Base-by-base conservation (phyloP, 2,329 filamentous ascomycete species). In the Neocucurbitaria cava region DNA sequence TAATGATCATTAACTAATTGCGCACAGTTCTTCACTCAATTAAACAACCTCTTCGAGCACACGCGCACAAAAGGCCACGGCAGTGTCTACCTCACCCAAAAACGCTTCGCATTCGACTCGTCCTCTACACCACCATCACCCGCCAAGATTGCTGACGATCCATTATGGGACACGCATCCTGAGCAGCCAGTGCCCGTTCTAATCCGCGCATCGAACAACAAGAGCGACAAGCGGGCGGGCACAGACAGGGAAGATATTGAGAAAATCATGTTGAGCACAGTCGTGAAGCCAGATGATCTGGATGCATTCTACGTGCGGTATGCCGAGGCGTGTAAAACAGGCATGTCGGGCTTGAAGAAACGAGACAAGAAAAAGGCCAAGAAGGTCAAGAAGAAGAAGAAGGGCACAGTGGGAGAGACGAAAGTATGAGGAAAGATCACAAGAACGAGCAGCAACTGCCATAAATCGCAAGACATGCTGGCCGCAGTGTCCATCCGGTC, bases 301-400 rank as follows among this genome's bases (percentile, higher is more conserved):
- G 92, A 96, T 49, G 80, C 76, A 0, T 99, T 99, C 72, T 99
- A 92, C 75, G 79, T 81, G 26, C 83, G 86, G 46, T 99, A 98
- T 79, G 93, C 92, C 20, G 95, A 98, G 64, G 83, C 92, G 3
- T 97, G 93, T 78, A 97, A 96, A 80, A 81, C 83, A 0, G 92
- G 92, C 5, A 97, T 98, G 92, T 83, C 85, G 44, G 88, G 89
- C 7, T 74, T 99, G 78, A 98, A 96, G 85, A 96, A 96, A 73
- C 85, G 95, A 65, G 94, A 98, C 78, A 85, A 92, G 71, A 96
- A 89, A 77, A 94, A 91, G 83, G 87, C 88, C 64, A 90, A 89
- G 79, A 86, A 85, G 80, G 91, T 90, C 73, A 91, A 89, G 79
- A 87, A 83, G 75, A 83, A 80, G 79, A 90, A 87, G 80, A 88